phyloP scores from a whole-genome alignment of 2,329 filamentous ascomycete species.

The Sporothrix globosa region DNA sequence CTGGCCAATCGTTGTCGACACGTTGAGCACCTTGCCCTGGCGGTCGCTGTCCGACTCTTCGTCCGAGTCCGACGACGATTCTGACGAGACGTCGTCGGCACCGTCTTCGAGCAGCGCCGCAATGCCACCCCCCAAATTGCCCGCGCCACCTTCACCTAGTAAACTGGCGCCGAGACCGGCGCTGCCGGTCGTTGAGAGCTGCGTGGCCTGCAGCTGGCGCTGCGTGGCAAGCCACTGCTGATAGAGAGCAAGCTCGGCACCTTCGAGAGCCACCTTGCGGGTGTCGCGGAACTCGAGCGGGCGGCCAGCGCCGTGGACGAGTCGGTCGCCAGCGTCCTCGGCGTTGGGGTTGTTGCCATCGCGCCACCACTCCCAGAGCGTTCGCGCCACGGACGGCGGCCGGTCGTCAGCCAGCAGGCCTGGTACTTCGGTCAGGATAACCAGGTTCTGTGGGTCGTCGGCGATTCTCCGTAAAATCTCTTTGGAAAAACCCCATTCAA shows the following conservation, averaged over 20 bases:
- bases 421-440: conserved; percentile 81
- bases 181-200: conserved; percentile 59
- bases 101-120: conserved; percentile 49
- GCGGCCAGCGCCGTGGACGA: conserved; percentile 67
- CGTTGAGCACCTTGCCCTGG: conserved; percentile 88
- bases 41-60: conserved; percentile 89
- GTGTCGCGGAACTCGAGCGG: conserved; percentile 64
- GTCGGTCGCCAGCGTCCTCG: conserved; percentile 63
- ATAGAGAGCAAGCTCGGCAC: conserved; percentile 77
- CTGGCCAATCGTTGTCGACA: conserved; percentile 82
- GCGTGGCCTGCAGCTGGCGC: conserved; percentile 79
- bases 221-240: conserved; percentile 92
- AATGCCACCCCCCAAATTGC: conserved; percentile 15
- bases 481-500: conserved; percentile 95
- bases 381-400: conserved; percentile 67
- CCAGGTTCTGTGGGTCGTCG: conserved; percentile 75
- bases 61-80: conserved; percentile 80
- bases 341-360: conserved; percentile 51
- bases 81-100: conserved; percentile 80
- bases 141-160: background rate
- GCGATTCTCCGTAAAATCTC: conserved; percentile 76
- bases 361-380: conserved; percentile 80
- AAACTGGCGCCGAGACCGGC: conserved; percentile 16
- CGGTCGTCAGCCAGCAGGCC: conserved; percentile 49
- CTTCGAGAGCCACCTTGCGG: conserved; percentile 67